These are phyloP conservation scores for Rhododendron vialii DNA, from an alignment of 148 eudicot genomes.

Conservation along the genomic window DNA sequence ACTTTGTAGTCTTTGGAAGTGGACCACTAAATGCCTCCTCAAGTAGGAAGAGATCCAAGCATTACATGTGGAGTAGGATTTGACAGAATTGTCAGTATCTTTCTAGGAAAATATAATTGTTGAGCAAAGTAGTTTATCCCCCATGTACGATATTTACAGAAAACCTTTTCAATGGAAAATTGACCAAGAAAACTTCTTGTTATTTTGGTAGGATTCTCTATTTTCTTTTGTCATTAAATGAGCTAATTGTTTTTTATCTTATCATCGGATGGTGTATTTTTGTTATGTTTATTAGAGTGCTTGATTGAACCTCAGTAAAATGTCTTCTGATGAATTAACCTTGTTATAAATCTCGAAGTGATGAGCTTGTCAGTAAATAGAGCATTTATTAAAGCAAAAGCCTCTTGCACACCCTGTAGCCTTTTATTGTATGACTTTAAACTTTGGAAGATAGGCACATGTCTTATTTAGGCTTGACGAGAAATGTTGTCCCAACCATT, in stretches of 20 bases:
- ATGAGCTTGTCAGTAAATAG: background rate
- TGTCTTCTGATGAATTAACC: background rate
- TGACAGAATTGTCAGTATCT: background rate
- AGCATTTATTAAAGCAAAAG: background rate
- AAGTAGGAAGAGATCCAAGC: background rate
- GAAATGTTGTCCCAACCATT: background rate
- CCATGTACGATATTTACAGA: background rate
- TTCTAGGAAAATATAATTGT: background rate
- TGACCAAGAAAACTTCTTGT: background rate
- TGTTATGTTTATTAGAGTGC: background rate
- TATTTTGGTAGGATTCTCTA: background rate
- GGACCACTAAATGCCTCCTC: background rate
- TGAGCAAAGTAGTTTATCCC: background rate
- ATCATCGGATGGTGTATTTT: background rate
- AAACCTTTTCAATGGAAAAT: background rate
- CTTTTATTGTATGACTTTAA: background rate
- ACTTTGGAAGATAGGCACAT: background rate
- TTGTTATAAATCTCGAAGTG: background rate
- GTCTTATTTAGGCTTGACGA: background rate
- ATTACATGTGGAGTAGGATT: background rate
- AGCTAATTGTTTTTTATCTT: background rate
- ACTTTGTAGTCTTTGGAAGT: background rate
- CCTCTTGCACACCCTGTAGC: background rate
- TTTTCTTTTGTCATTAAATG: background rate
- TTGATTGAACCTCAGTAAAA: background rate